Evolutionary conservation across 2,329 filamentous ascomycete species (phyloP).

Genomic region (Ceratocystis harringtonii): DNA sequence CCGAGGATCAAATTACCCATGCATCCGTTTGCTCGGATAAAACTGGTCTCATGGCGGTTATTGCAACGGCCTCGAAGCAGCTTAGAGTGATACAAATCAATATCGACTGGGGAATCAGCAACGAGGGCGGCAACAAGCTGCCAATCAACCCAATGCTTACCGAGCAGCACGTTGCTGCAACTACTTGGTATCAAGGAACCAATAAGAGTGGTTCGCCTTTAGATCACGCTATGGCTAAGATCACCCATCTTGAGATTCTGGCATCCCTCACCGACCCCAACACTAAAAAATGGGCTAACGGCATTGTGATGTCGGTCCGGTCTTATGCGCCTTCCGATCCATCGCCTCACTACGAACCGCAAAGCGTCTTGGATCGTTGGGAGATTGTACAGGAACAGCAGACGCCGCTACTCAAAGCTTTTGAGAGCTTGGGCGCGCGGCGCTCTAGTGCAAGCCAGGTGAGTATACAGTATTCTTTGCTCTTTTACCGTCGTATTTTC

Average conservation of each 20-base stretch:
- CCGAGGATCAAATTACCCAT: conserved; percentile 66
- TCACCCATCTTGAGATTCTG: conserved; percentile 63
- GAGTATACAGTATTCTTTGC: neutral
- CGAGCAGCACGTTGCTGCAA: conserved; percentile 41
- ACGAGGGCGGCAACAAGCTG: conserved; percentile 36
- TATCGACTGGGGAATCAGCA: conserved; percentile 57
- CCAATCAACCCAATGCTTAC: conserved; percentile 37
- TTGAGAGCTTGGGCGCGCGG: conserved; percentile 56
- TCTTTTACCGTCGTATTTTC: neutral
- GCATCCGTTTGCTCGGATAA: conserved; percentile 62
- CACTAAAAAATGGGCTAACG: conserved; percentile 30
- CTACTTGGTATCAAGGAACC: conserved; percentile 41
- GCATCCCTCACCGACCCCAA: conserved; percentile 47
- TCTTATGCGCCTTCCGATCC: conserved; percentile 17
- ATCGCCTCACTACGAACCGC: conserved; percentile 46
- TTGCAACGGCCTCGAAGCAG: conserved; percentile 55
- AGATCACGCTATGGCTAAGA: conserved; percentile 40
- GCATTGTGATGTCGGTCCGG: conserved; percentile 15
- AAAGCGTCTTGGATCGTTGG: conserved; percentile 73
- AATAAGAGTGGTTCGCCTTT: conserved; percentile 27
- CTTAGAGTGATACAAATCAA: conserved; percentile 59
- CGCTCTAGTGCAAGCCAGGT: conserved; percentile 29
- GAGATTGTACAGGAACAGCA: conserved; percentile 53
- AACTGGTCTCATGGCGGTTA: conserved; percentile 50
- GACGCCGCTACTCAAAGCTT: conserved; percentile 56